Evolutionary conservation across 805 yeast species (phyloP), one percentile per base, ranked within the genome.

Genomic region (Lipomyces yamanashiensis): DNA sequence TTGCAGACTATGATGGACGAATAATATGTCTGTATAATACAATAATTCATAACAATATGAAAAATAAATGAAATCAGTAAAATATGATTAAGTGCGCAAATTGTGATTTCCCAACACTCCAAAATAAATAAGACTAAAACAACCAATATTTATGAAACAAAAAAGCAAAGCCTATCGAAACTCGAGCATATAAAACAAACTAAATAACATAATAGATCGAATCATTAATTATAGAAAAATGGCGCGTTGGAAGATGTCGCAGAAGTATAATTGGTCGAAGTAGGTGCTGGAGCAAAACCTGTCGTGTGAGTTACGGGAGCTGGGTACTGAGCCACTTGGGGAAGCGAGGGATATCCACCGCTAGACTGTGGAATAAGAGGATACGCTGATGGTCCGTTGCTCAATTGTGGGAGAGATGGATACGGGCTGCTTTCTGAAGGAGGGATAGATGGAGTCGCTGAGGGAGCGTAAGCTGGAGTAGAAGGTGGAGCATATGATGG

Each of bases 101-200:
- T 8, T 28, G 28, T 28, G 28, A 28, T 28, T 28, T 28, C 28
- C 28, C 28, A 28, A 28, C 28, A 28, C 28, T 28, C 28, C 28
- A 28, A 17, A 50, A 50, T 36, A 50, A 33, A 7, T n/a, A 34
- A 34, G 28, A 19, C 8, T 9, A 17, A 47, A 17, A n/a, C 28
- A 23, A 21, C 37, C 34, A 40, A 53, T 40, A 23, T n/a, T 15
- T n/a, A 54, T 17, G 19, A 33, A 41, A 8, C 6, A 2, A 41
- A 15, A 43, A 41, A 33, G 15, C 17, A 21, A 28, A 33, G 10
- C 36, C 28, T 17, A 19, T 13, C 28, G 15, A 12, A 12, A 8
- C 19, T 33, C 39, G 39, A 53, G 39, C 12, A 12, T 21, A 53
- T 19, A 40, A 53, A 28, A 93, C 95, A 97, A 88, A 90, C 47